These are phyloP conservation scores for Hyaloscypha finlandica DNA, from an alignment of 495 filamentous ascomycete species.

Conservation along the genomic window DNA sequence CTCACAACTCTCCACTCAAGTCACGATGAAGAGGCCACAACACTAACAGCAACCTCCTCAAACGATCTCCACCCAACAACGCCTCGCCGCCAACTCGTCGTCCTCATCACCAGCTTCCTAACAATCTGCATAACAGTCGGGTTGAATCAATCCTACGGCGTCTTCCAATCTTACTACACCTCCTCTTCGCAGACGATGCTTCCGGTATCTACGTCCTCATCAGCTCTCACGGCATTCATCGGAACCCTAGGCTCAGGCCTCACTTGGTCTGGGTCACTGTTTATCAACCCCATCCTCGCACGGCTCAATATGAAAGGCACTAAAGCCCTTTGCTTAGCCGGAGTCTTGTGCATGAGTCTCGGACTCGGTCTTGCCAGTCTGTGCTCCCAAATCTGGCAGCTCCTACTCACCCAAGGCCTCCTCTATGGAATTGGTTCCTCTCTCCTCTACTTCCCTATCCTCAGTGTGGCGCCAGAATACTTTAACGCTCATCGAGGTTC, in stretches of 20 bases:
- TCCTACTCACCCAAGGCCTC: slow-evolving; percentile 51
- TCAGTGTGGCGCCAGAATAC: slow-evolving; percentile 49
- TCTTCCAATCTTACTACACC: slow-evolving; percentile 53
- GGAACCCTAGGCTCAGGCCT: slow-evolving; percentile 49
- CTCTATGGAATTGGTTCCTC: slow-evolving; percentile 50
- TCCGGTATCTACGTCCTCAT: slow-evolving; percentile 33
- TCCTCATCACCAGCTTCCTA: slow-evolving; percentile 45
- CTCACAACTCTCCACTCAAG: not conserved
- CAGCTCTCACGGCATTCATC: slow-evolving; percentile 49
- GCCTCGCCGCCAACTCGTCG: slow-evolving; percentile 44
- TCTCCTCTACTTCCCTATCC: slow-evolving; percentile 50
- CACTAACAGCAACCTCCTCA: not conserved
- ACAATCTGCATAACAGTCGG: slow-evolving; percentile 50
- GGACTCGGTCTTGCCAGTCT: slow-evolving; percentile 43
- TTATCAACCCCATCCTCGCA: slow-evolving; percentile 50
- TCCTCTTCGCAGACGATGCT: slow-evolving; percentile 43
- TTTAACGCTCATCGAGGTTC: slow-evolving; percentile 49
- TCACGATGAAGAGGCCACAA: slow-evolving; percentile 5
- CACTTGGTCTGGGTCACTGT: slow-evolving; percentile 51
- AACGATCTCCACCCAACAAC: slow-evolving; percentile 38
- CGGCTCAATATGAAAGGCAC: slow-evolving; percentile 37
- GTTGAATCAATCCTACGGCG: slow-evolving; percentile 50
- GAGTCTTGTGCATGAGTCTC: slow-evolving; percentile 38
- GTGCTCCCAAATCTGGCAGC: slow-evolving; percentile 43
- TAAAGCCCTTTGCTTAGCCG: slow-evolving; percentile 35